phyloP scores from a whole-genome alignment of 345 rosid genomes.

The Murraya paniculata region DNA sequence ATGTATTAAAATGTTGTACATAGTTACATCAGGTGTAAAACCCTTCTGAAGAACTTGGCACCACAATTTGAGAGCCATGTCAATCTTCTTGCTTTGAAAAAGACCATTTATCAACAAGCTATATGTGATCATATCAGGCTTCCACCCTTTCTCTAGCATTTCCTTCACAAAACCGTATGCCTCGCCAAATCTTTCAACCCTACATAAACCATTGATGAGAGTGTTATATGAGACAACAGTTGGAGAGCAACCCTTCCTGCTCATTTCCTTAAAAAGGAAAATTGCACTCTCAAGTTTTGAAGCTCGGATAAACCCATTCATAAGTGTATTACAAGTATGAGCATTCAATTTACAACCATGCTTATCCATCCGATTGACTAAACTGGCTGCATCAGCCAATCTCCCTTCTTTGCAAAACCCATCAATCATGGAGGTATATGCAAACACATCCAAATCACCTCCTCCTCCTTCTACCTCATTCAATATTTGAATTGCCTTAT shows the following conservation, averaged over 20 bases:
- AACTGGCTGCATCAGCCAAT: slow-evolving; percentile 56
- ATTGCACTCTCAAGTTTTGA: slow-evolving; percentile 70
- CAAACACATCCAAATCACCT: slow-evolving; percentile 50
- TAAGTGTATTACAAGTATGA: slow-evolving; percentile 55
- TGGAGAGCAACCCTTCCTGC: slow-evolving; percentile 41
- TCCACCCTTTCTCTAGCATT: slow-evolving; percentile 65
- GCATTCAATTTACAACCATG: slow-evolving; percentile 50
- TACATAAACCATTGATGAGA: slow-evolving; percentile 70
- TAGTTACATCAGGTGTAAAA: slow-evolving; percentile 58
- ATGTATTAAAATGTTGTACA: slow-evolving; percentile 80
- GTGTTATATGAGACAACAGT: slow-evolving; percentile 68
- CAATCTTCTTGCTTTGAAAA: slow-evolving; percentile 59
- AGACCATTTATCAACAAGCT: slow-evolving; percentile 80
- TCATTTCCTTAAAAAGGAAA: slow-evolving; percentile 53
- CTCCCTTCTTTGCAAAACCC: slow-evolving; percentile 71
- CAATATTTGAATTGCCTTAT: slow-evolving; percentile 60
- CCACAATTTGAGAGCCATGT: slow-evolving; percentile 71
- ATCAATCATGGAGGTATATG: slow-evolving; percentile 72
- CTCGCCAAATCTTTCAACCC: slow-evolving; percentile 64
- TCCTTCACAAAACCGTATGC: slow-evolving; percentile 66
- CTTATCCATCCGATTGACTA: slow-evolving; percentile 46
- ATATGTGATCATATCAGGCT: slow-evolving; percentile 75
- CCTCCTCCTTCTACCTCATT: slow-evolving; percentile 47
- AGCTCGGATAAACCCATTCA: slow-evolving; percentile 59
- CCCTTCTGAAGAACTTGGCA: slow-evolving; percentile 49